Base-by-base conservation (phyloP, 352 stramenopile genomes). In the Thraustochytrium striatum region DNA sequence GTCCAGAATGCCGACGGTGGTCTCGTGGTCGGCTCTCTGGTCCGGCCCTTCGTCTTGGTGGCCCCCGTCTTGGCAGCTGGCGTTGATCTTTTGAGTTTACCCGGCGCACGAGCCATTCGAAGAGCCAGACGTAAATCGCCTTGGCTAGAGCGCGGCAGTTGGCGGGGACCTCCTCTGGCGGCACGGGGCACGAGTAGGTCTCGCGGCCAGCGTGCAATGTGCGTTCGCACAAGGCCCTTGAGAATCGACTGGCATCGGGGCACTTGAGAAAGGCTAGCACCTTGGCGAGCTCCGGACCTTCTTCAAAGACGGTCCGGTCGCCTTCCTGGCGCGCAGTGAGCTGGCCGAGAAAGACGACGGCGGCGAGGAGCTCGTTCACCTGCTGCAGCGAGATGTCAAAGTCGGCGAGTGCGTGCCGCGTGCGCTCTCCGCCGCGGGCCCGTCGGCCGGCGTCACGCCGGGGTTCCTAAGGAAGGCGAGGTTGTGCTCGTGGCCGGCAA, bases 41-140 rank as follows among this genome's bases (percentile, higher is more conserved):
- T n/a, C n/a, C n/a, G 50, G 25, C 7, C 9, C 13, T 36, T 61
- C 30, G 53, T 61, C 19, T 7, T 2, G 32, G 5, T 52, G 5
- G 59, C 3, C 8, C n/a, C 5, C 59, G 21, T 3, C n/a, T 9
- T 53, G n/a, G 11, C 2, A 3, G 33, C 50, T 80, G 2, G 21
- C 50, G 36, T 11, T 39, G 1, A 84, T 47, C 32, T 19, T 72
- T 5, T n/a, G 47, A 61, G n/a, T 86, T 86, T 16, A 86, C 39
- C 25, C 38, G 50, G 8, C 85, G 84, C 3, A 98, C 95, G 55
- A 99, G 90, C 87, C 91, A 97, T 32, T 91, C 89, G 88, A 99
- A 99, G 19, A 99, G 84, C 53, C 93, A 91, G 33, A 88, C 89
- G 81, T 98, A 99, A 2, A 97, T 85, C 57, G 93, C 95, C 35